Conservation (phyloP, 2,329 filamentous ascomycete genomes). For the Chaetothyriales sp. region DNA sequence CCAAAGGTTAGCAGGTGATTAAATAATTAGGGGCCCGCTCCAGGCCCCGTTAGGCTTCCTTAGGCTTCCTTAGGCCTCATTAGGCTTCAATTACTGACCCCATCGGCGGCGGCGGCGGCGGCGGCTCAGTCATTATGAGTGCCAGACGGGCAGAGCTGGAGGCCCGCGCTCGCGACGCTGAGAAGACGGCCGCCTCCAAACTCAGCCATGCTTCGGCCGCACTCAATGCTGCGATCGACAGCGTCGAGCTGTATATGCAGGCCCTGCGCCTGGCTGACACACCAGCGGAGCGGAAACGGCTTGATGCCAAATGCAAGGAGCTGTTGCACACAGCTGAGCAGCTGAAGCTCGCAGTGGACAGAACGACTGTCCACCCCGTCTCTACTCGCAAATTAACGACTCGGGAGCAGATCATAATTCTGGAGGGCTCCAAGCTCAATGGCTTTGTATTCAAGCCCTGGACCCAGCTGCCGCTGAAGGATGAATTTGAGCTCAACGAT, state of each 20-base stretch:
- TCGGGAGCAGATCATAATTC: constrained; percentile 59
- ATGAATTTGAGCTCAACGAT: constrained; percentile 44
- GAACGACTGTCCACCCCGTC: constrained; percentile 11
- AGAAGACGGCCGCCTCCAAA: constrained; percentile 6
- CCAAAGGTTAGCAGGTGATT: not conserved
- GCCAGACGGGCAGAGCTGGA: constrained; percentile 7
- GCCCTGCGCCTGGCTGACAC: constrained; percentile 49
- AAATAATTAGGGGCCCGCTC: not conserved
- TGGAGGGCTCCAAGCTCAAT: constrained; percentile 65
- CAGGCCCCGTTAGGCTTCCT: constrained; percentile 2
- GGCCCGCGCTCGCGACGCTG: constrained; percentile 9
- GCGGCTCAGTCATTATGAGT: constrained; percentile 7
- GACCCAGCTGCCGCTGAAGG: constrained; percentile 45
- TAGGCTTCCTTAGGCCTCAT: not conserved
- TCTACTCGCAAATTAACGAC: constrained; percentile 49
- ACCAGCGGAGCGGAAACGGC: constrained; percentile 47
- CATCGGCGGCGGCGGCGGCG: not conserved
- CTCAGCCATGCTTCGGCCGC: constrained; percentile 40
- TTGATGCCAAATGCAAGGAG: constrained; percentile 53
- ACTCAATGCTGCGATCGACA: constrained; percentile 58
- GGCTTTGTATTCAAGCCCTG: constrained; percentile 75
- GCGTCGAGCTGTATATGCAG: constrained; percentile 68
- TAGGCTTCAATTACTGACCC: not conserved
- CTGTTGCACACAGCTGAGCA: constrained; percentile 58
- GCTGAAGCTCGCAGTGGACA: constrained; percentile 42